A percentile compares a stretch with the other conserved stretches of the same genome.
These are phyloP conservation scores for Acidiella bohemica DNA, from an alignment of 495 filamentous ascomycete species.

Conservation along the genomic window DNA sequence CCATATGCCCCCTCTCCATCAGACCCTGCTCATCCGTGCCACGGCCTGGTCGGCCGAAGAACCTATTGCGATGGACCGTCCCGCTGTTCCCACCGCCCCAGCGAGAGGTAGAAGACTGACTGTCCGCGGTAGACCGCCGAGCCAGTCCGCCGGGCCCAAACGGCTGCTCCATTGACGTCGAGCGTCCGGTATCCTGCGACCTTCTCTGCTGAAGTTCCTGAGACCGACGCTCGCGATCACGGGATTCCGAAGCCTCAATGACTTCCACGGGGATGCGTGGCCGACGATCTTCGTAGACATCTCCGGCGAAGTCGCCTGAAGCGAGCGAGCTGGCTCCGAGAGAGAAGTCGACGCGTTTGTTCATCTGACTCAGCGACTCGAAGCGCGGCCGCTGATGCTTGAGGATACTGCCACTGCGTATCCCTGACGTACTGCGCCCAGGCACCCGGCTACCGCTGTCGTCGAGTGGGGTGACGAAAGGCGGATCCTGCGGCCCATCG, in stretches of 20 bases:
- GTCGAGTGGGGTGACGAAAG: conserved; percentile 23
- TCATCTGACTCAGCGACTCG: conserved; percentile 40
- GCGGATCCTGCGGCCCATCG: conserved; percentile 22
- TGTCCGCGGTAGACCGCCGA: conserved; percentile 20
- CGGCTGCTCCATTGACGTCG: conserved; percentile 18
- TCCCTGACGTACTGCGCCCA: conserved; percentile 1
- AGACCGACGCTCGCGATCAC: conserved; percentile 19
- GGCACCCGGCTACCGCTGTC: no score
- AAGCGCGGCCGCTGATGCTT: conserved; percentile 39
- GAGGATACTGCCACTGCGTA: conserved; percentile 39
- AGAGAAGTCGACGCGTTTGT: conserved; percentile 62
- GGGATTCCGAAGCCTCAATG: conserved; percentile 20
- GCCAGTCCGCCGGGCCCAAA: conserved; percentile 13
- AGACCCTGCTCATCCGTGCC: conserved; percentile 16
- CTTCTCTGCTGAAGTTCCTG: conserved; percentile 7
- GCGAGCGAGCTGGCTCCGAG: conserved; percentile 51
- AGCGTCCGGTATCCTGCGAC: conserved; percentile 16
- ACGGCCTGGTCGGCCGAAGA: conserved; percentile 24
- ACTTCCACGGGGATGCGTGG: conserved; percentile 17
- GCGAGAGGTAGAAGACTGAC: conserved; percentile 10
- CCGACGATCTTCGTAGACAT: conserved; percentile 47
- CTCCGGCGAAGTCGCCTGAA: conserved; percentile 49
- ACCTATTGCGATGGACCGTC: conserved; percentile 28
- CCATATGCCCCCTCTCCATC: conserved; percentile 27
- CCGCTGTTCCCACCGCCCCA: neutral